phyloP scores from a whole-genome alignment of 2,329 filamentous ascomycete genomes.

The Metarhizium anisopliae region DNA sequence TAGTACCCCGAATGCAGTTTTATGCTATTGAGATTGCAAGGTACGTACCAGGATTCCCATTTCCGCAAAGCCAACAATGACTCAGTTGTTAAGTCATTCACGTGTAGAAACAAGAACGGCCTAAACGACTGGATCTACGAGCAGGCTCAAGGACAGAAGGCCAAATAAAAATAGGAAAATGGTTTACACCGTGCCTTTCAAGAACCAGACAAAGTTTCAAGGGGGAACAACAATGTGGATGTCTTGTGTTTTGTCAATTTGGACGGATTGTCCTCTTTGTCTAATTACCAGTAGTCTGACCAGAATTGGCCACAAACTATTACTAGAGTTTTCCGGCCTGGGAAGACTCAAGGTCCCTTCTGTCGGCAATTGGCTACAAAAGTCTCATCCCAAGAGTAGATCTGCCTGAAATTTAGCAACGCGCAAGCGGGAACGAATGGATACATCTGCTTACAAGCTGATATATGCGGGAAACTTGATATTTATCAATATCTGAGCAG shows the following conservation, averaged over 20 bases:
- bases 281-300: not conserved
- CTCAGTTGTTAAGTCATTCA: constrained; percentile 6
- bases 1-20: constrained; percentile 48
- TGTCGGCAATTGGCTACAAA: not conserved
- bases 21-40: constrained; percentile 45
- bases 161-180: constrained; percentile 8
- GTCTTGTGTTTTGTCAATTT: not conserved
- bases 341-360: too few relatives aligned
- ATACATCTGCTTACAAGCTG: not conserved
- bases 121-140: constrained; percentile 98
- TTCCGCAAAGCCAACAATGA: not conserved
- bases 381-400: not conserved
- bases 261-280: too few relatives aligned
- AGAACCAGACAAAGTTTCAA: not conserved
- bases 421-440: not conserved
- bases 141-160: constrained; percentile 56
- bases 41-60: constrained; percentile 10
- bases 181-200: not conserved
- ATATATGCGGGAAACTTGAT: not conserved
- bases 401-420: not conserved
- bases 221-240: not conserved
- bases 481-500: not conserved
- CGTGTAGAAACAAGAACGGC: constrained; percentile 72
- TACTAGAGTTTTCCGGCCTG: not conserved
- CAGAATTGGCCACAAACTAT: not conserved